These are phyloP conservation scores for Cicer chorassanicum DNA, from an alignment of 306 rosid genomes.

Conservation along the genomic window DNA sequence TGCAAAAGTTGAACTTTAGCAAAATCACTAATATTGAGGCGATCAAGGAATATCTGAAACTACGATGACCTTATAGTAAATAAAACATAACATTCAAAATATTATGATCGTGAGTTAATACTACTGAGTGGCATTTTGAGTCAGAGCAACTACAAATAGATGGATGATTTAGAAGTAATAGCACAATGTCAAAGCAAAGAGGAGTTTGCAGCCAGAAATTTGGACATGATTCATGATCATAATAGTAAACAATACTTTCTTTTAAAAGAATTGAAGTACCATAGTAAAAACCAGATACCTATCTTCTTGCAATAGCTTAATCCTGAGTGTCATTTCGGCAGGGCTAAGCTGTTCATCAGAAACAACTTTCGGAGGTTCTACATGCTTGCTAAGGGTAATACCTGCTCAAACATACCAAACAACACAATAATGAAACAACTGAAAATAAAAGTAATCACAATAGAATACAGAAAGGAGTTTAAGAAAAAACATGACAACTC, in stretches of 20 bases:
- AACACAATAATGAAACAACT: slow-evolving; percentile 36
- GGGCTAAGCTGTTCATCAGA: slow-evolving; percentile 77
- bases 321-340: slow-evolving; percentile 76
- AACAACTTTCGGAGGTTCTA: slow-evolving; percentile 57
- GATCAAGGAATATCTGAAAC: slow-evolving; percentile 34
- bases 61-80: slow-evolving; percentile 29
- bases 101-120: slow-evolving; percentile 18
- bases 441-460: slow-evolving; percentile 29
- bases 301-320: slow-evolving; percentile 83
- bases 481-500: slow-evolving; percentile 3
- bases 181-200: slow-evolving; percentile 32
- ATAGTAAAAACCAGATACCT: slow-evolving; percentile 57
- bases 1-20: slow-evolving; percentile 53
- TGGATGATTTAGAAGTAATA: slow-evolving; percentile 25
- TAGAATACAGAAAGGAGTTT: neutral
- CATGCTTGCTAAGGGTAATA: slow-evolving; percentile 66
- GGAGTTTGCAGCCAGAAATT: slow-evolving; percentile 26
- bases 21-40: slow-evolving; percentile 38
- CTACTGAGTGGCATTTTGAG: slow-evolving; percentile 30
- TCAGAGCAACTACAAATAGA: slow-evolving; percentile 39
- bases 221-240: slow-evolving; percentile 5
- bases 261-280: slow-evolving; percentile 11
- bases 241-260: neutral
- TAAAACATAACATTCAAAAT: slow-evolving; percentile 30
- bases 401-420: slow-evolving; percentile 61